Evolutionary conservation across 2,329 filamentous ascomycete species (phyloP).

Genomic region (Xylaria digitata): DNA sequence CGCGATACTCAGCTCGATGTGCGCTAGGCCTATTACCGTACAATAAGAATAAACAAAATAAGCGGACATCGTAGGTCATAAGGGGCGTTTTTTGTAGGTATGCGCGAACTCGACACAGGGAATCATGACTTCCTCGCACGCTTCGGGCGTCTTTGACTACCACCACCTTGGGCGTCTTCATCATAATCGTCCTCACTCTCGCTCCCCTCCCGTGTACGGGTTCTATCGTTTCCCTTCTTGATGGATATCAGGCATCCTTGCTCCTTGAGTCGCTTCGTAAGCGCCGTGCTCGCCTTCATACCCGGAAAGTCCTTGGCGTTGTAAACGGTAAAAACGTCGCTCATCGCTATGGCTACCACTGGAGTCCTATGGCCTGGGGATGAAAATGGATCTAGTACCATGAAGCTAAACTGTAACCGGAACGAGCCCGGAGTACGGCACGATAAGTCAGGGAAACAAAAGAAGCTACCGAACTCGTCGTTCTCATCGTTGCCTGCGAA

Average conservation of each 20-base stretch:
- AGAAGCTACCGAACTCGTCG: slow-evolving; percentile 81
- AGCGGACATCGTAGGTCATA: slow-evolving; percentile 8
- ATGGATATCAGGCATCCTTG: slow-evolving; percentile 87
- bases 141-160: slow-evolving; percentile 42
- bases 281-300: slow-evolving; percentile 79
- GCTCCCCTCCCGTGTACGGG: slow-evolving; percentile 56
- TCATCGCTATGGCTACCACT: slow-evolving; percentile 66
- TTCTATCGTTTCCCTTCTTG: slow-evolving; percentile 83
- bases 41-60: slow-evolving; percentile 9
- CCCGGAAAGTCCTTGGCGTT: slow-evolving; percentile 89
- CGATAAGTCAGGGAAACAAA: slow-evolving; percentile 85
- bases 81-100: not conserved
- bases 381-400: slow-evolving; percentile 75
- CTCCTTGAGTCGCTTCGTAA: slow-evolving; percentile 79
- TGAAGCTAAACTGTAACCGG: slow-evolving; percentile 77
- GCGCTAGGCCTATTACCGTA: slow-evolving; percentile 3
- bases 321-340: slow-evolving; percentile 80
- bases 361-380: slow-evolving; percentile 64
- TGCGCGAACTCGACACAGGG: not conserved
- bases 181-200: slow-evolving; percentile 60
- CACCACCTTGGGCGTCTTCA: slow-evolving; percentile 50
- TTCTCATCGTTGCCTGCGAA: slow-evolving; percentile 81
- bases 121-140: slow-evolving; percentile 45
- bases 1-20: slow-evolving; percentile 5
- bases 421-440: slow-evolving; percentile 82